Percentiles rank a stretch among this genome's conserved stretches.
Evolutionary conservation across 2,329 filamentous ascomycete genomes (phyloP).

Genomic region (Fusarium mundagurra): DNA sequence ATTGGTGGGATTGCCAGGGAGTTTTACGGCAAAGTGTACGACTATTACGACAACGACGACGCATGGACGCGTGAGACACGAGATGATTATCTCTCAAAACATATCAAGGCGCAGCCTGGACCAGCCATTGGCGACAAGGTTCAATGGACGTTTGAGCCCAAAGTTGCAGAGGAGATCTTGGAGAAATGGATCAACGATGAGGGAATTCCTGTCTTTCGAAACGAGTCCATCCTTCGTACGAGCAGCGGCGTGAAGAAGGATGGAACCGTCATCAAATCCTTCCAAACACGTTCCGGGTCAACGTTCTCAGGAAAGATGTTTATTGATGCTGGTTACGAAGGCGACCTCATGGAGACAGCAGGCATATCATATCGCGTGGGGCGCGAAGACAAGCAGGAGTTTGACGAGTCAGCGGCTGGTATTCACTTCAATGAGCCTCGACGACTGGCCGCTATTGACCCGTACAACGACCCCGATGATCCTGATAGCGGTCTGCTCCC

Average conservation of each 20-base stretch:
- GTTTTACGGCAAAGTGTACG: constrained; percentile 25
- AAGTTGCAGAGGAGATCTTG: constrained; percentile 25
- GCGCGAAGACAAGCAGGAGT: constrained; percentile 23
- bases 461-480: not conserved
- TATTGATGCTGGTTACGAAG: constrained; percentile 33
- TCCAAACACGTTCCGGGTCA: constrained; percentile 12
- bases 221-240: constrained; percentile 15
- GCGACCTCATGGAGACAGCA: constrained; percentile 33
- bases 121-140: constrained; percentile 25
- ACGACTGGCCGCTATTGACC: constrained; percentile 12
- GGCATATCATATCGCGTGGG: constrained; percentile 26
- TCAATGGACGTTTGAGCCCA: constrained; percentile 36
- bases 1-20: constrained; percentile 28
- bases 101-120: constrained; percentile 26
- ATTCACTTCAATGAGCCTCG: constrained; percentile 4
- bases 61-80: not conserved
- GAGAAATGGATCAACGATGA: constrained; percentile 33
- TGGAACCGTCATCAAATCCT: constrained; percentile 15
- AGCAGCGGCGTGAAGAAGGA: constrained; percentile 1
- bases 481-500: constrained; percentile 18
- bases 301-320: constrained; percentile 27
- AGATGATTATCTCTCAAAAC: constrained; percentile 22
- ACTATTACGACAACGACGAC: constrained; percentile 17
- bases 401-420: constrained; percentile 22
- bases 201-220: constrained; percentile 26